phyloP scores from a whole-genome alignment of 495 filamentous ascomycete species.

The Trichoderma orchidacearum region DNA sequence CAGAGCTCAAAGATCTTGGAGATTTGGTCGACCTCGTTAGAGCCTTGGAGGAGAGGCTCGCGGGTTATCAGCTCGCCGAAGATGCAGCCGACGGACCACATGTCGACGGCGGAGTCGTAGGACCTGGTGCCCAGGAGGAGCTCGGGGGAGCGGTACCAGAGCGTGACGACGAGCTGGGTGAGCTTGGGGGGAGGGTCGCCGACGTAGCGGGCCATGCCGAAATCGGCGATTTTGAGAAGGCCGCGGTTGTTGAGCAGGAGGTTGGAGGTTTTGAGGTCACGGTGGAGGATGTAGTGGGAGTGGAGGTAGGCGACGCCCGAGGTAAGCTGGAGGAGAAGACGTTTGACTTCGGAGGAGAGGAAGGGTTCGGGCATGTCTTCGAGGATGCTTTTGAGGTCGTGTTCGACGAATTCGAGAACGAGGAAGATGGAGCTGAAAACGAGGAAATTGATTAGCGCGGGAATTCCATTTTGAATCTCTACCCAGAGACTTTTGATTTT shows the following conservation, averaged over 20 bases:
- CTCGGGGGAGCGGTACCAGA: slow-evolving; percentile 94
- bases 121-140: slow-evolving; percentile 68
- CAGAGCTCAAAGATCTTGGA: slow-evolving; percentile 73
- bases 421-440: slow-evolving; percentile 59
- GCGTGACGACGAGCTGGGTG: slow-evolving; percentile 88
- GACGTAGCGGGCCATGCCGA: slow-evolving; percentile 90
- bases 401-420: slow-evolving; percentile 96
- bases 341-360: slow-evolving; percentile 84
- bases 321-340: slow-evolving; percentile 68
- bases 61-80: slow-evolving; percentile 84
- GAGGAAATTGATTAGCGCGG: neutral
- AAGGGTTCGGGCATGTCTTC: slow-evolving; percentile 93
- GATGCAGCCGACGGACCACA: slow-evolving; percentile 95
- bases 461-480: neutral
- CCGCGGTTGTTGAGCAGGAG: slow-evolving; percentile 92
- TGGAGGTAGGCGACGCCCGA: slow-evolving; percentile 81
- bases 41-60: slow-evolving; percentile 76
- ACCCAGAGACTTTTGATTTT: neutral
- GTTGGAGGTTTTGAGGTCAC: slow-evolving; percentile 94
- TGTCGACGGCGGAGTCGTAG: slow-evolving; percentile 71
- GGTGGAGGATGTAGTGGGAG: slow-evolving; percentile 84
- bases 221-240: slow-evolving; percentile 91
- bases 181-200: slow-evolving; percentile 72
- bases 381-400: slow-evolving; percentile 89
- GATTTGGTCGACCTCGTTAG: slow-evolving; percentile 83